Evolutionary conservation across 306 rosid species (phyloP).

Genomic region (Rosa multiflora): DNA sequence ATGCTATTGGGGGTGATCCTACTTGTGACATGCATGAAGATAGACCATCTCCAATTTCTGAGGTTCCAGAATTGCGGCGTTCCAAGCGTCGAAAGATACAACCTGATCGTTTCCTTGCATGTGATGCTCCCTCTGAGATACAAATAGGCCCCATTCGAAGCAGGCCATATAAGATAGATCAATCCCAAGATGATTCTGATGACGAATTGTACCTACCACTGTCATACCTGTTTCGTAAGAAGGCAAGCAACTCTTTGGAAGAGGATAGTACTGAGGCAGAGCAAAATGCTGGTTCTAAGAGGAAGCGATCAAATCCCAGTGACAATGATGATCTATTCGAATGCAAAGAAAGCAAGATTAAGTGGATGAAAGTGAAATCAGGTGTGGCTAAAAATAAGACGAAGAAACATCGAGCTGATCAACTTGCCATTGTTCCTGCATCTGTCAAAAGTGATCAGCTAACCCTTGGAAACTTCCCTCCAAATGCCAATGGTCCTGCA

Average conservation of each 20-base stretch:
- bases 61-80: constrained; percentile 58
- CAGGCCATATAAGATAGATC: constrained; percentile 49
- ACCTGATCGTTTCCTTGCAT: constrained; percentile 86
- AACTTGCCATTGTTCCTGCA: constrained; percentile 57
- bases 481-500: constrained; percentile 23
- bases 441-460: constrained; percentile 38
- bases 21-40: constrained; percentile 28
- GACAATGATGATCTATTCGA: constrained; percentile 26
- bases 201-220: constrained; percentile 59
- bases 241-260: constrained; percentile 20
- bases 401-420: constrained; percentile 26
- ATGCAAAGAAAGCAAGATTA: constrained; percentile 29
- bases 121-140: constrained; percentile 41
- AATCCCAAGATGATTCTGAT: constrained; percentile 38
- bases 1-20: constrained; percentile 19
- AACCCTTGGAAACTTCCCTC: constrained; percentile 23
- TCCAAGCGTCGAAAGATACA: constrained; percentile 81
- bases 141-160: constrained; percentile 59
- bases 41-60: constrained; percentile 31
- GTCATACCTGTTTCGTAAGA: constrained; percentile 41
- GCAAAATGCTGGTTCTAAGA: constrained; percentile 22
- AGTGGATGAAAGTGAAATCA: constrained; percentile 30
- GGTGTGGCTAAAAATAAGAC: constrained; percentile 17
- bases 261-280: constrained; percentile 7
- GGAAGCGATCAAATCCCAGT: constrained; percentile 14